Conservation (phyloP, 192 early-diverging fungal genomes). For the Coemansia asiatica region DNA sequence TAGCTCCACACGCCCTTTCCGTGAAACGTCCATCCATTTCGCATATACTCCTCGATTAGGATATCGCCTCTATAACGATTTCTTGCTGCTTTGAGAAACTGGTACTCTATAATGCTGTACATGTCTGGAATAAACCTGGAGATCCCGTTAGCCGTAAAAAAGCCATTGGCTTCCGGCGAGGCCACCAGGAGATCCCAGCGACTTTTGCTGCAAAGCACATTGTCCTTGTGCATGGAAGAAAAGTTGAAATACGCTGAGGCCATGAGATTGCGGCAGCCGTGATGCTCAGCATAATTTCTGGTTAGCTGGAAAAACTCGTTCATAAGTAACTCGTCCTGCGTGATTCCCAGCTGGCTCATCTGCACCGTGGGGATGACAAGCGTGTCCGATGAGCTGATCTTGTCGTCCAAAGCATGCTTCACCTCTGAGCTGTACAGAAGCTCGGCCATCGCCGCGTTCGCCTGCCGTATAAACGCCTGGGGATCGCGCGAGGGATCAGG, state of each 20-base stretch:
- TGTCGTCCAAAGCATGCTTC: slow-evolving; percentile 4
- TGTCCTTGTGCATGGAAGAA: slow-evolving; percentile 62
- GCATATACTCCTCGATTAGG: slow-evolving; percentile 73
- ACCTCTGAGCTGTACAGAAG: slow-evolving; percentile 53
- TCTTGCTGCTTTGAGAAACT: slow-evolving; percentile 62
- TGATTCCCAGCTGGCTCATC: slow-evolving; percentile 76
- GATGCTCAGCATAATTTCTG: slow-evolving; percentile 28
- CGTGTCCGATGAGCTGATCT: slow-evolving; percentile 58
- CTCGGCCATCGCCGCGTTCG: slow-evolving; percentile 48
- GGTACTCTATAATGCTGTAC: slow-evolving; percentile 82
- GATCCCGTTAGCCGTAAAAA: slow-evolving; percentile 80
- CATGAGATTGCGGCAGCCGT: slow-evolving; percentile 65
- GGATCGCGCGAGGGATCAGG: slow-evolving; percentile 66
- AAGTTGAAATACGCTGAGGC: slow-evolving; percentile 97
- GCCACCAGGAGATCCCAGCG: slow-evolving; percentile 76
- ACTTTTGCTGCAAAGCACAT: slow-evolving; percentile 61
- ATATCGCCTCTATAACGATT: slow-evolving; percentile 56
- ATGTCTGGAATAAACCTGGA: slow-evolving; percentile 86
- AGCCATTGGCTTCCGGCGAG: slow-evolving; percentile 94
- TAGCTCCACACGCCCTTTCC: slow-evolving; percentile 89
- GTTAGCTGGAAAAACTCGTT: slow-evolving; percentile 62
- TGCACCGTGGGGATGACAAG: slow-evolving; percentile 81
- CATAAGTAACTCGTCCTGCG: slow-evolving; percentile 75
- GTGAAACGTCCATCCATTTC: slow-evolving; percentile 92
- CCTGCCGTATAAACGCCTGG: slow-evolving; percentile 57